Evolutionary conservation across 164 flowering plant species (phyloP), one percentile per base, ranked within the genome.

Genomic region (Brasenia schreberi): DNA sequence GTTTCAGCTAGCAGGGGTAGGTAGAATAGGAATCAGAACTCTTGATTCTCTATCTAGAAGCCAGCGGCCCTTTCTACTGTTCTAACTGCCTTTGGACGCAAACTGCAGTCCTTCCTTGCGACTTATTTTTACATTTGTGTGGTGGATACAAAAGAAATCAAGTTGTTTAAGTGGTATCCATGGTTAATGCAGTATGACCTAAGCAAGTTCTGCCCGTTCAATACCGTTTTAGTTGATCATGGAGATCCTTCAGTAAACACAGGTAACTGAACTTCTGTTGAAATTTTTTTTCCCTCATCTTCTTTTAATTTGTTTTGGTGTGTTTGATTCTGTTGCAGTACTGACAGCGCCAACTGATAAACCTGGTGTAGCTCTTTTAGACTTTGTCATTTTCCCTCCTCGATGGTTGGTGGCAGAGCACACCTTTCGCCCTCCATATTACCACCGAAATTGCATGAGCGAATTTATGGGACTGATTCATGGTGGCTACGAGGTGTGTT

Each of bases 371-470:
- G 98, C 98, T 6, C 72, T 94, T 77, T 96, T 94, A 68, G 98
- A 94, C 78, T 94, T 90, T 81, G 95, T 93, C 71, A 87, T 93
- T 70, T 93, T 93, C 76, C 97, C 98, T 63, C 98, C 97, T 0
- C 73, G 96, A 59, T 93, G 98, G 97, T 72, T 89, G 84, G 96
- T 89, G 70, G 96, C 98, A 19, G 98, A 90, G 77, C 92, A 90
- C 69, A 93, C 98, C 52, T 93, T 90, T 67, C 84, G 98, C 59
- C 97, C 98, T 70, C 98, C 97, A 19, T 93, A 93, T 75, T 90
- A 87, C 72, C 98, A 93, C 73, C 95, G 96, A 52, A 93, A 93
- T 69, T 93, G 97, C 64, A 93, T 93, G 98, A 93, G 91, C 70
- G 98, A 93, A 78, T 93, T 93, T 66, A 93, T 93, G 98, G 98